phyloP scores from a whole-genome alignment of 2,329 filamentous ascomycete species.

The Alternaria burnsii region DNA sequence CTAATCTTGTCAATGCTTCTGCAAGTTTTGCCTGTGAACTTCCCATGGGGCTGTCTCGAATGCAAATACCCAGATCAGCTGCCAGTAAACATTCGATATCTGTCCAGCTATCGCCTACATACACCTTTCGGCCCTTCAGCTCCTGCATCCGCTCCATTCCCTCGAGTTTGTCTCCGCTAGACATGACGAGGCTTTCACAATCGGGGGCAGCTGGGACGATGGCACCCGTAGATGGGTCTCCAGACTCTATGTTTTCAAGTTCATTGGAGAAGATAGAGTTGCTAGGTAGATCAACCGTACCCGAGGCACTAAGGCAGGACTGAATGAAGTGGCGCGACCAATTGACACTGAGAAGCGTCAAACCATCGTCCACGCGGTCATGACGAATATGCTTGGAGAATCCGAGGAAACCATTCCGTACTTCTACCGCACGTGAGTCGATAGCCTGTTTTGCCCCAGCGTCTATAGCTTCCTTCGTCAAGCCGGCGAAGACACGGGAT shows the following conservation, averaged over 20 bases:
- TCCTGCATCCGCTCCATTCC: slow-evolving; percentile 30
- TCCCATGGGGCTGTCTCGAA: slow-evolving; percentile 50
- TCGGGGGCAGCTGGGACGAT: slow-evolving; percentile 16
- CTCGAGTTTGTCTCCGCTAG: slow-evolving; percentile 53
- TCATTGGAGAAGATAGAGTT: slow-evolving; percentile 32
- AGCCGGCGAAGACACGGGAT: slow-evolving; percentile 51
- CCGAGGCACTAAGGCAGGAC: slow-evolving; percentile 29
- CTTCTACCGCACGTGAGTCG: slow-evolving; percentile 37
- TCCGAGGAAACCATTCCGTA: slow-evolving; percentile 49
- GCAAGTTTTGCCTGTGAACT: slow-evolving; percentile 47
- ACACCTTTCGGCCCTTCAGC: slow-evolving; percentile 41
- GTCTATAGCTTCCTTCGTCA: slow-evolving; percentile 44
- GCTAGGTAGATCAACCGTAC: neutral
- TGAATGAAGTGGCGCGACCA: slow-evolving; percentile 57
- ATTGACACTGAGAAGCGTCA: slow-evolving; percentile 57
- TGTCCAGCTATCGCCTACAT: slow-evolving; percentile 59
- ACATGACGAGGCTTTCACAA: slow-evolving; percentile 38
- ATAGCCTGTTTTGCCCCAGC: slow-evolving; percentile 40
- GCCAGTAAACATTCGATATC: slow-evolving; percentile 57
- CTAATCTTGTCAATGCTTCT: slow-evolving; percentile 45
- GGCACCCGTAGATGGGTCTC: slow-evolving; percentile 25
- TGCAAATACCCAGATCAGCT: slow-evolving; percentile 58
- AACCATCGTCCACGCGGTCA: slow-evolving; percentile 4
- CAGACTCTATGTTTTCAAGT: slow-evolving; percentile 26
- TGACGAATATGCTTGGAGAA: slow-evolving; percentile 41